Base-by-base conservation (phyloP, 495 filamentous ascomycete genomes). In the Hypoxylon intermedium region DNA sequence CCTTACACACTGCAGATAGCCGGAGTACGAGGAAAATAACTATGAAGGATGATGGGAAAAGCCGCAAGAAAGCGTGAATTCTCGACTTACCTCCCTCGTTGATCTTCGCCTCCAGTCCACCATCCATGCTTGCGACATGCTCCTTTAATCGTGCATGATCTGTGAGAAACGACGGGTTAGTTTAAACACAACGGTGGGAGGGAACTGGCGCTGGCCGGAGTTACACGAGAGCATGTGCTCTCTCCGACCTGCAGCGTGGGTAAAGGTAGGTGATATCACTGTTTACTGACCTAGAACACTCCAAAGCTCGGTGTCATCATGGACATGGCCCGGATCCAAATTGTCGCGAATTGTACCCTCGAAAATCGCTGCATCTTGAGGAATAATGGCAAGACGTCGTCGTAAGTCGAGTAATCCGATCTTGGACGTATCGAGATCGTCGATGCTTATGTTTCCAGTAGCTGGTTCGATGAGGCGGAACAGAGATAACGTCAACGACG, bases 291-390 rank as follows among this genome's bases (percentile, higher is more conserved):
- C 89, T 43, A 99, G 82, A 33, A 97, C 95, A 65, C 89, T 93
- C 95, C 95, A 99, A 12, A 99, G 85, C 70, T 97, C 95, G 9
- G 92, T 96, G 71, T 99, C 95, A 73, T 96, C 94, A 69, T 98
- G 93, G 46, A 93, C 91, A 74, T 95, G 88, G 30, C 89, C 89
- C 28, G 95, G 95, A 70, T 99, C 95, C 30, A 99, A 82, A 72
- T 99, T 99, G 74, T 98, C 95, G 66, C 95, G 84, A 60, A 99
- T 82, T 13, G 92, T 93, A 40, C 95, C 95, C 78, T 98, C 92
- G 67, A 99, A 99, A 65, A 99, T 84, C 65, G 93, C 92, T 44
- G 95, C 92, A 77, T 99, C 95, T 69, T 99, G 95, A 15, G 95
- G 95, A 65, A 99, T 99, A 73, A 99, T 99, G 36, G 95, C 93